These are phyloP conservation scores for Musa schizocarpa DNA, from an alignment of 176 grass and related monocot genomes.

Conservation along the genomic window DNA sequence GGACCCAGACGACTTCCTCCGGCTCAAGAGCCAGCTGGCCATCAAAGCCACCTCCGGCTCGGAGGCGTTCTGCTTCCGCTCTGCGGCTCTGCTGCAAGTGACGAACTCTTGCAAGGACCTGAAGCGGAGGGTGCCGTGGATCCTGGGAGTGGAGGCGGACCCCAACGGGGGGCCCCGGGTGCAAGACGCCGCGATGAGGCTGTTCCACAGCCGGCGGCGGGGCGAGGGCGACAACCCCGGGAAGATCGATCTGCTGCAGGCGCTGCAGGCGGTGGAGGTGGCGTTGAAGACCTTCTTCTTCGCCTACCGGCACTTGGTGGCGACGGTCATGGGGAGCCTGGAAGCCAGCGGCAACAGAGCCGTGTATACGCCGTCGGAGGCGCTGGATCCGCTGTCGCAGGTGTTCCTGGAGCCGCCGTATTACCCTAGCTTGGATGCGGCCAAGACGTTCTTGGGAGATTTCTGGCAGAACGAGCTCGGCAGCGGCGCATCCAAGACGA, in stretches of 20 bases:
- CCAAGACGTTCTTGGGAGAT: conserved; percentile 83
- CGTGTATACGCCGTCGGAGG: conserved; percentile 51
- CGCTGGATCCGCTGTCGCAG: conserved; percentile 48
- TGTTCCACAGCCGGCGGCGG: conserved; percentile 63
- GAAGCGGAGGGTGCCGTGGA: conserved; percentile 53
- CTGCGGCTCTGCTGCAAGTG: conserved; percentile 45
- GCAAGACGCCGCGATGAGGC: conserved; percentile 78
- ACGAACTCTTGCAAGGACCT: conserved; percentile 47
- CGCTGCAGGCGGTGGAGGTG: conserved; percentile 60
- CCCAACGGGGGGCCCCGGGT: conserved; percentile 80
- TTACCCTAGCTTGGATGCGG: conserved; percentile 91
- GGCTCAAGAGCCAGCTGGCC: conserved; percentile 81
- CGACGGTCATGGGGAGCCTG: conserved; percentile 54
- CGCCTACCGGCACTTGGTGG: conserved; percentile 60
- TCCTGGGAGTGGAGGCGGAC: conserved; percentile 73
- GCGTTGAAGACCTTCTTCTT: conserved; percentile 78
- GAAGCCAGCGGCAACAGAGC: conserved; percentile 51
- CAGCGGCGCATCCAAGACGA: background rate
- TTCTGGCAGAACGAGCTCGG: conserved; percentile 52
- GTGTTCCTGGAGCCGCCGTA: conserved; percentile 90
- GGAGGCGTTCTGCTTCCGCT: conserved; percentile 74
- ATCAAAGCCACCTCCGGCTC: conserved; percentile 37
- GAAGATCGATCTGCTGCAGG: conserved; percentile 76
- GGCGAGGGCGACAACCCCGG: conserved; percentile 44
- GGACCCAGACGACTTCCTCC: conserved; percentile 89